phyloP scores from a whole-genome alignment of 305 asterid genomes.

The Fraxinus paxiana region DNA sequence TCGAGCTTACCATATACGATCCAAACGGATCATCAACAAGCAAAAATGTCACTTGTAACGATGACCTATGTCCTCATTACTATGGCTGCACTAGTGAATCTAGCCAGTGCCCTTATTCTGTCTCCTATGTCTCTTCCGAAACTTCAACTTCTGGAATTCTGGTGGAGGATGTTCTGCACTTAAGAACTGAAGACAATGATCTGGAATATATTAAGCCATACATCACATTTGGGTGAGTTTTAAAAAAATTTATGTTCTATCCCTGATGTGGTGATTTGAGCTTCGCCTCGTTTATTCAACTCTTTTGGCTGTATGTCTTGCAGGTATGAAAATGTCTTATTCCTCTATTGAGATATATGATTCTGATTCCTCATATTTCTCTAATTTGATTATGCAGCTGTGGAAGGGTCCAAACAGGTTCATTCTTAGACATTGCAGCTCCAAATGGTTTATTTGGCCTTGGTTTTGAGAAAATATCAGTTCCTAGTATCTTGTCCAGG shows the following conservation, averaged over 20 bases:
- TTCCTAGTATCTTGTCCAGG: constrained; percentile 64
- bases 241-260: constrained; percentile 19
- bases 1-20: constrained; percentile 64
- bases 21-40: constrained; percentile 63
- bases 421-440: constrained; percentile 72
- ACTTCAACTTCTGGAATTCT: constrained; percentile 83
- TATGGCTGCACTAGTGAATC: constrained; percentile 41
- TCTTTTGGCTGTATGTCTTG: not conserved
- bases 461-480: constrained; percentile 74
- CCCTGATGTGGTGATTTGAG: constrained; percentile 18
- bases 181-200: constrained; percentile 44
- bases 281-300: not conserved
- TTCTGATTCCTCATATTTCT: not conserved
- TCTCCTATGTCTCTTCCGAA: constrained; percentile 70
- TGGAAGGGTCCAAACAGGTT: constrained; percentile 81
- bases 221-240: constrained; percentile 74
- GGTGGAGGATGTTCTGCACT: constrained; percentile 70
- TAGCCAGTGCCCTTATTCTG: constrained; percentile 65
- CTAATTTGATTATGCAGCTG: constrained; percentile 52
- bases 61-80: constrained; percentile 48
- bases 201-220: constrained; percentile 44
- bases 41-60: constrained; percentile 62
- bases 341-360: not conserved
- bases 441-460: constrained; percentile 83
- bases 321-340: not conserved